phyloP scores from a whole-genome alignment of 352 stramenopile genomes.

The Blastocystis sp. region DNA sequence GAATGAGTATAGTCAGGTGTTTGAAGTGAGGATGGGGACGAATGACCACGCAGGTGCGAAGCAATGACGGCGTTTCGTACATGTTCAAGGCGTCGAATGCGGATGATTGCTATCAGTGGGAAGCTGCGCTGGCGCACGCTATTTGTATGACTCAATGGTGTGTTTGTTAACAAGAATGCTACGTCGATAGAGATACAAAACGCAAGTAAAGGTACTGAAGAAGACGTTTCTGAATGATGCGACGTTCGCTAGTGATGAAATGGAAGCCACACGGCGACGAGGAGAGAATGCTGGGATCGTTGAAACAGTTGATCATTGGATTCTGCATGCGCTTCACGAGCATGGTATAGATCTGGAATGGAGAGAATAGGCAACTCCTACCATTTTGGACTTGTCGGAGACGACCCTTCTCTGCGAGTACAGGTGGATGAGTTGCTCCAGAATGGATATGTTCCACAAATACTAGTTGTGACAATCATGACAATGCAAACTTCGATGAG shows the following conservation, averaged over 20 bases:
- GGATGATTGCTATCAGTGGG: neutral
- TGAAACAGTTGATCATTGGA: neutral
- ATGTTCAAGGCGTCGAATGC: neutral
- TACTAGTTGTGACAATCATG: neutral
- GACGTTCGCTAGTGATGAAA: neutral
- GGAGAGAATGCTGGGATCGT: neutral
- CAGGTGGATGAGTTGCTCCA: neutral
- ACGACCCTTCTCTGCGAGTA: neutral
- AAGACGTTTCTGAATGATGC: neutral
- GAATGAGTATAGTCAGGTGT: neutral
- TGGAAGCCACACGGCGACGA: neutral
- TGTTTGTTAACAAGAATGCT: neutral
- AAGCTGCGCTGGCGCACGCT: neutral
- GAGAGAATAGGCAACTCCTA: neutral
- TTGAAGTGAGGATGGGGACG: neutral
- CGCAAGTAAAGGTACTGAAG: neutral
- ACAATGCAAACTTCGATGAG: neutral
- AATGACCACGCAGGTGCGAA: neutral
- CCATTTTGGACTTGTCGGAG: neutral
- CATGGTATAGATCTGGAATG: neutral
- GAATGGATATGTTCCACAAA: neutral
- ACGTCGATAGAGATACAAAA: neutral
- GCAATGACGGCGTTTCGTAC: neutral
- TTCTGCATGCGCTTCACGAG: constrained; percentile 13
- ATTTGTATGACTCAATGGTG: neutral